These are phyloP conservation scores for Syzygium oleosum DNA, from an alignment of 345 rosid genomes.

Conservation along the genomic window DNA sequence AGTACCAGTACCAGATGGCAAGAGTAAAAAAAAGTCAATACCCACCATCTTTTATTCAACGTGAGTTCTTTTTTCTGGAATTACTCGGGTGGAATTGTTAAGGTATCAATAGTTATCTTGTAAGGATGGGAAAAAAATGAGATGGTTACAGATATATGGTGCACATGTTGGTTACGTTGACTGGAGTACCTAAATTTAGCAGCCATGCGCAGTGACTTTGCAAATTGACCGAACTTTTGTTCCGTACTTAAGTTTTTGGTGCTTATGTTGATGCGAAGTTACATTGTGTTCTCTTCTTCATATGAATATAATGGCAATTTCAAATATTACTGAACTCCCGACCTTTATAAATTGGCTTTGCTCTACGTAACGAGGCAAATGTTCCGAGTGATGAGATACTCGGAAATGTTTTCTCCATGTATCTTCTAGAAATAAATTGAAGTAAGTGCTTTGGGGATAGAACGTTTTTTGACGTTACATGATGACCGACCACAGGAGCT, in stretches of 20 bases:
- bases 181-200: neutral
- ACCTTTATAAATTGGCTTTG: neutral
- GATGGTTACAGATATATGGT: neutral
- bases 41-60: slow-evolving; percentile 77
- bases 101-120: neutral
- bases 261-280: neutral
- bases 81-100: neutral
- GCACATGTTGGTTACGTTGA: neutral
- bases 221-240: neutral
- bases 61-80: slow-evolving; percentile 29
- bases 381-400: neutral
- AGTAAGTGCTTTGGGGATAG: neutral
- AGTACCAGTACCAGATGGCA: slow-evolving; percentile 14
- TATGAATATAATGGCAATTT: neutral
- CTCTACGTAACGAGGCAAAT: neutral
- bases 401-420: neutral
- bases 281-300: neutral
- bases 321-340: neutral
- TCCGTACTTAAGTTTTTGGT: neutral
- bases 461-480: neutral
- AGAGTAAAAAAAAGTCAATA: slow-evolving; percentile 33
- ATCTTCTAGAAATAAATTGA: neutral
- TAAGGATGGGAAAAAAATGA: neutral
- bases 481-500: neutral
- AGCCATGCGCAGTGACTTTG: neutral